Evolutionary conservation across 2,329 filamentous ascomycete species (phyloP).

Genomic region (Sphaerulina musiva): DNA sequence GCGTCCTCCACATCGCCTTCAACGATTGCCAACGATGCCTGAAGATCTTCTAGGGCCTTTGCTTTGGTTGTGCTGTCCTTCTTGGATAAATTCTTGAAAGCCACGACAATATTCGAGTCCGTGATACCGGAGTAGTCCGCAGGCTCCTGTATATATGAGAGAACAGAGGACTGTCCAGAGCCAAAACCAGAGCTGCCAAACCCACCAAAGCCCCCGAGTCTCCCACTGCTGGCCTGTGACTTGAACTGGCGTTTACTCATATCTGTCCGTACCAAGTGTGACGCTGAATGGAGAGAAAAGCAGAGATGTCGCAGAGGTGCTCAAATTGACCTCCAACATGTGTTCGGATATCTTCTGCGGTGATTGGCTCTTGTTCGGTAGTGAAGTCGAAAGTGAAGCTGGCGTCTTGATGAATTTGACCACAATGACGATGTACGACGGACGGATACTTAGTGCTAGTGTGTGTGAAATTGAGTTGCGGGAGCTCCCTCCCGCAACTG

Average conservation of each 20-base stretch:
- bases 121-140: constrained; percentile 71
- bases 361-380: not conserved
- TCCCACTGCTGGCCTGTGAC: constrained; percentile 57
- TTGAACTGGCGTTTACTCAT: constrained; percentile 54
- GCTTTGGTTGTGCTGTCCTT: constrained; percentile 88
- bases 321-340: not conserved
- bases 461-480: not conserved
- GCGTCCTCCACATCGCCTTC: constrained; percentile 64
- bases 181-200: constrained; percentile 39
- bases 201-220: constrained; percentile 41
- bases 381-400: not conserved
- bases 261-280: not conserved
- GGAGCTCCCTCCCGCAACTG: not conserved
- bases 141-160: constrained; percentile 84
- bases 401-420: not conserved
- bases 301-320: not conserved
- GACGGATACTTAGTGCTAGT: not conserved
- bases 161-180: constrained; percentile 49
- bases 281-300: not conserved
- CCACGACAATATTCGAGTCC: constrained; percentile 74
- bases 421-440: not conserved
- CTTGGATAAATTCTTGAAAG: constrained; percentile 88
- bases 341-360: not conserved
- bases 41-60: constrained; percentile 81
- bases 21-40: constrained; percentile 55